phyloP scores from a whole-genome alignment of 2,329 filamentous ascomycete genomes.

The Claviceps spartinae region DNA sequence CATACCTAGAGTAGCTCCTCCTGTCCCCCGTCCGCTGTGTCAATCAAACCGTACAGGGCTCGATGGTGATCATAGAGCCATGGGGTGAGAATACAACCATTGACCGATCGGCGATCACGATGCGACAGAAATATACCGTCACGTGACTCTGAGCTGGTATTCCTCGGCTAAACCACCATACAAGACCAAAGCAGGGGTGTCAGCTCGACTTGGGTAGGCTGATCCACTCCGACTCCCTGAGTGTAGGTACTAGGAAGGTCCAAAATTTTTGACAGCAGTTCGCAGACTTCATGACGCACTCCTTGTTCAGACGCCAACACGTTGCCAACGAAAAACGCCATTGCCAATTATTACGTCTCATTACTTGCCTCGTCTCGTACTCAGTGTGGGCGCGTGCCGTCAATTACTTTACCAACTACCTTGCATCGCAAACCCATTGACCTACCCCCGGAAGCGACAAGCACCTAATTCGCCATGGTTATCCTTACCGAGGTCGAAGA shows the following conservation, averaged over 20 bases:
- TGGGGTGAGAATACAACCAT: too few relatives aligned
- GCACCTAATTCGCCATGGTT: slow-evolving; percentile 53
- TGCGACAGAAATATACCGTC: not conserved
- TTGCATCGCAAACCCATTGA: not conserved
- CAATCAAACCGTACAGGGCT: too few relatives aligned
- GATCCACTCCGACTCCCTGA: not conserved
- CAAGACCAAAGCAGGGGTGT: not conserved
- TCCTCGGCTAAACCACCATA: slow-evolving; percentile 1
- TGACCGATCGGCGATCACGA: too few relatives aligned
- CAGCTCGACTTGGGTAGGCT: not conserved
- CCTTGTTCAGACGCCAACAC: not conserved
- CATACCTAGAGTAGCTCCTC: too few relatives aligned
- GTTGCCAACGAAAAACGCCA: not conserved
- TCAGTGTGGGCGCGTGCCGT: not conserved
- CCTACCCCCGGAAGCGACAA: not conserved
- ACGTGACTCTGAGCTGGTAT: slow-evolving; percentile 1
- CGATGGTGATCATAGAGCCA: too few relatives aligned
- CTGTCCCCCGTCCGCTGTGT: too few relatives aligned
- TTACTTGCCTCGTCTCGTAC: not conserved
- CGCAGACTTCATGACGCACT: slow-evolving; percentile 1
- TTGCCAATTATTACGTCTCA: too few relatives aligned
- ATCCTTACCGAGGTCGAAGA: slow-evolving; percentile 94
- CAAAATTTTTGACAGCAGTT: slow-evolving; percentile 3
- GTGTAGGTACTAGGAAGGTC: not conserved
- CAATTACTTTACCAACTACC: too few relatives aligned